These are phyloP conservation scores for Aspergillus sp. DNA, from an alignment of 2,329 filamentous ascomycete genomes.

Conservation along the genomic window DNA sequence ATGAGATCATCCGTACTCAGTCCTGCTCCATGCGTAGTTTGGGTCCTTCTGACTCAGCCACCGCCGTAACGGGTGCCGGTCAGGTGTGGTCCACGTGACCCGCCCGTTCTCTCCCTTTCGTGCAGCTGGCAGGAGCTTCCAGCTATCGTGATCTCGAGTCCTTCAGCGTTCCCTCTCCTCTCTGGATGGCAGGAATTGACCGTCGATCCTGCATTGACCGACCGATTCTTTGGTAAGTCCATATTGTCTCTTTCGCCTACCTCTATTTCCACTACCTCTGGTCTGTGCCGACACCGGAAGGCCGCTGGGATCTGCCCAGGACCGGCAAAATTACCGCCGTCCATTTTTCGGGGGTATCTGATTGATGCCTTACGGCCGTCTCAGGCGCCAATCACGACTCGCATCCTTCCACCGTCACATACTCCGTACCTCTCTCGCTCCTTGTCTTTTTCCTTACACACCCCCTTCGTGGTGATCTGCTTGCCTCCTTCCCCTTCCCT, in stretches of 20 bases:
- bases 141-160: too few relatives aligned
- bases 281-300: conserved; percentile 17
- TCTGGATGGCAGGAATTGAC: too few relatives aligned
- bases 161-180: too few relatives aligned
- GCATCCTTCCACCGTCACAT: conserved; percentile 10
- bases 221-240: too few relatives aligned
- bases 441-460: neutral
- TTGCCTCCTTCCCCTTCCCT: conserved; percentile 1
- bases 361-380: conserved; percentile 15
- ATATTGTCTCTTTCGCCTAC: neutral
- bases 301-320: conserved; percentile 15
- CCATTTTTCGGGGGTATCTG: conserved; percentile 2
- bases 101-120: too few relatives aligned
- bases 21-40: too few relatives aligned
- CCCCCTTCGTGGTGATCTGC: neutral
- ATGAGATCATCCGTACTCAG: too few relatives aligned
- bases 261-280: neutral
- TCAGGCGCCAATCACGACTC: conserved; percentile 22
- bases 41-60: too few relatives aligned
- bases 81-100: too few relatives aligned
- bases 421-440: neutral
- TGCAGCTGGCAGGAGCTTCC: too few relatives aligned
- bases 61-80: too few relatives aligned
- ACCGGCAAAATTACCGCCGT: conserved; percentile 5
- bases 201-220: too few relatives aligned